Base-by-base conservation (phyloP, 345 rosid genomes). In the Citrus maxima region DNA sequence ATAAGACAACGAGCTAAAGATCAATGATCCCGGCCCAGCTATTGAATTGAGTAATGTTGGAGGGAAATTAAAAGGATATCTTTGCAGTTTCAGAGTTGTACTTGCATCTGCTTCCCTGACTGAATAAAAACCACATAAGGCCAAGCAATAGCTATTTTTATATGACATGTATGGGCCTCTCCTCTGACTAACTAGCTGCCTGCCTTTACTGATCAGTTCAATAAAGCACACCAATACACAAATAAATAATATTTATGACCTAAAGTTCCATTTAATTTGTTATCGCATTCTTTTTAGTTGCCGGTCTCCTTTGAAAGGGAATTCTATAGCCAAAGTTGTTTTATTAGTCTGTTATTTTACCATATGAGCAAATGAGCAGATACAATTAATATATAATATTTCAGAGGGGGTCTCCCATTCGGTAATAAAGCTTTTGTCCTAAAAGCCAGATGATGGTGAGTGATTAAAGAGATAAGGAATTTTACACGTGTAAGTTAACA, bases 51-150 rank as follows among this genome's bases (percentile, higher is more conserved):
- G 14, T 67, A 25, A 7, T 35, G 35, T 21, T 77, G 74, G 58
- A 7, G 37, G 30, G 66, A 55, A 65, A 65, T 54, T 18, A 54
- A 25, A 60, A 65, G 14, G 67, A 66, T 37, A 37, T 77, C 79
- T 77, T 77, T 56, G 58, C 73, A 37, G 80, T 62, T 69, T 60
- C 34, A 58, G 14, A 56, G 40, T 38, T 69, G 80, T 59, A 77
- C 80, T 69, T 56, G 38, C 28, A 75, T 67, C 64, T 68, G 67
- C 80, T 34, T 27, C 64, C 38, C 65, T 40, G 68, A 19, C 74
- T 58, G 73, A 76, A 61, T 30, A 30, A 40, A 14, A 65, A 32
- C 30, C 55, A 55, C 27, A 35, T 35, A 16, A 49, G 18, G 54
- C 38, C 71, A 65, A 76, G 79, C 9, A 56, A 49, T 55, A 21